These are phyloP conservation scores for Tulasnella sp. DNA, from an alignment of 768 basidiomycete species.

Conservation along the genomic window DNA sequence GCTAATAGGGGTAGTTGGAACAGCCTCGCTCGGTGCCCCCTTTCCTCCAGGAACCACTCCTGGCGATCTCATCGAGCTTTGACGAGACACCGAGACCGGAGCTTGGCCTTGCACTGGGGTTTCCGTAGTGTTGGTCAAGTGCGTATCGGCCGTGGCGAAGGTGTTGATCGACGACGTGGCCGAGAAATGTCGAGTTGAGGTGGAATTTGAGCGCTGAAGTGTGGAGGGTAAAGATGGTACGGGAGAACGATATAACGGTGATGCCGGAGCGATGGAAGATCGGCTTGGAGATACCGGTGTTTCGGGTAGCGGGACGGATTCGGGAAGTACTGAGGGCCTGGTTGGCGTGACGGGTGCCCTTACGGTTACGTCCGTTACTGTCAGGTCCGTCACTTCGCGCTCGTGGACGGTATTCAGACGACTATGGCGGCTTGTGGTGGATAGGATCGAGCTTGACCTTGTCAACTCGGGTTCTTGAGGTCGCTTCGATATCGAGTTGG, in stretches of 20 bases:
- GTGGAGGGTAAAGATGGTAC: neutral
- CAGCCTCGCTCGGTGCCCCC: neutral
- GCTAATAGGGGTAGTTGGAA: constrained; percentile 1
- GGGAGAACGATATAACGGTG: neutral
- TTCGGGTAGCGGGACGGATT: neutral
- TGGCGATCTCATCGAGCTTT: neutral
- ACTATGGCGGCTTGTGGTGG: neutral
- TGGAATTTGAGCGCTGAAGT: neutral
- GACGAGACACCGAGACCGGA: neutral
- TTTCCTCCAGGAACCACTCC: neutral
- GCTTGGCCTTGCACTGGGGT: neutral
- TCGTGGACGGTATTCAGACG: neutral
- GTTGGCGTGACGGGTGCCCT: neutral
- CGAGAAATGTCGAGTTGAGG: neutral
- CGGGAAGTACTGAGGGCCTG: neutral
- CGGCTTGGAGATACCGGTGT: neutral
- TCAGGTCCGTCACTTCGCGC: neutral
- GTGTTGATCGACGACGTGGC: neutral
- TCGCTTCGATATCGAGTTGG: constrained; percentile 13
- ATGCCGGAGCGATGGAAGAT: neutral
- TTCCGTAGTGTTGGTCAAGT: neutral
- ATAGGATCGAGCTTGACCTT: neutral
- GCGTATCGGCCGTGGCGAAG: neutral
- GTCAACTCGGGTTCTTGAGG: neutral
- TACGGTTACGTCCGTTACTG: neutral